A percentile compares a stretch with the other conserved stretches of the same genome.
Conservation (phyloP, 139 green algal genomes). For the Chlorella sp. region DNA sequence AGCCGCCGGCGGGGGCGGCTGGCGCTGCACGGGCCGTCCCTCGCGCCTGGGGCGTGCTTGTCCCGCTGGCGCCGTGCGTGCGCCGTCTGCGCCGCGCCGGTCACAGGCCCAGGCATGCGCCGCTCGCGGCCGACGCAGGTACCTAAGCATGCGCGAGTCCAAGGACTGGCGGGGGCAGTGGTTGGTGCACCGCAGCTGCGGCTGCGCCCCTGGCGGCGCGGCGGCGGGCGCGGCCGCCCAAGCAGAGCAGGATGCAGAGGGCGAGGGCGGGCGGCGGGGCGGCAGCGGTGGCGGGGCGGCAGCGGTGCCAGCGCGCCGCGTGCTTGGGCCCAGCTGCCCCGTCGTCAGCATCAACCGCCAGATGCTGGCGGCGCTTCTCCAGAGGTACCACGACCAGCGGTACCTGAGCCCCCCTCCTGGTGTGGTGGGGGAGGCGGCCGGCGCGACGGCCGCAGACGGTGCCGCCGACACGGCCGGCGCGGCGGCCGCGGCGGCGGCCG, state of each 20-base stretch:
- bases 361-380: constrained; percentile 32
- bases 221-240: not conserved
- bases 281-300: too few species aligned
- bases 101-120: too few species aligned
- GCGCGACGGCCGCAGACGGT: not conserved
- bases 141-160: constrained; percentile 35
- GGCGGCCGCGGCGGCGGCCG: not conserved
- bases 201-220: too few species aligned
- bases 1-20: too few species aligned
- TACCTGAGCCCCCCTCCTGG: too few species aligned
- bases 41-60: too few species aligned
- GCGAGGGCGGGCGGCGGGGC: not conserved
- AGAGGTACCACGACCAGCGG: constrained; percentile 20
- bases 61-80: too few species aligned
- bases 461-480: not conserved
- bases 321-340: not conserved
- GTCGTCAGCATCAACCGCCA: constrained; percentile 17
- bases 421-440: constrained; percentile 2
- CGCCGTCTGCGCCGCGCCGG: too few species aligned
- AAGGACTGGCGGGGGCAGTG: constrained; percentile 26
- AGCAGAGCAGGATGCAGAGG: not conserved
- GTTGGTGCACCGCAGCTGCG: constrained; percentile 31
- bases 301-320: not conserved
- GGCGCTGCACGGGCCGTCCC: too few species aligned
- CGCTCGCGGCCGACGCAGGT: too few species aligned